Evolutionary conservation across 306 rosid species (phyloP).

Genomic region (Inga leiocalycina): DNA sequence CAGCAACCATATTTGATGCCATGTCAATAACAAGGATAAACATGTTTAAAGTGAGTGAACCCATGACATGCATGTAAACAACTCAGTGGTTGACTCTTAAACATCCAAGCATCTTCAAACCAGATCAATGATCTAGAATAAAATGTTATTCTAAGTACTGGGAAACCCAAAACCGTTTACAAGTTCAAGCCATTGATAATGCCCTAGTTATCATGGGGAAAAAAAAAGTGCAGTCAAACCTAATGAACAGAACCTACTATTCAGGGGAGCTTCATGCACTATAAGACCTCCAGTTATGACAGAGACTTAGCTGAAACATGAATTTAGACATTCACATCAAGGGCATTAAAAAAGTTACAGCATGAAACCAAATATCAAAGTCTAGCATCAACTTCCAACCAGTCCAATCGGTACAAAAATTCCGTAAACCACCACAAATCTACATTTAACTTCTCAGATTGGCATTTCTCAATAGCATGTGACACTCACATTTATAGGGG

Average conservation of each 20-base stretch:
- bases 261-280: background rate
- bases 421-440: background rate
- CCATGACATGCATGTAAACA: slow-evolving; percentile 23
- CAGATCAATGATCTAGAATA: slow-evolving; percentile 5
- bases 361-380: background rate
- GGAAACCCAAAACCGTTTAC: background rate
- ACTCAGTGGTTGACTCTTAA: background rate
- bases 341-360: background rate
- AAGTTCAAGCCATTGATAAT: background rate
- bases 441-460: background rate
- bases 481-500: background rate
- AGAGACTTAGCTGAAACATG: slow-evolving; percentile 15
- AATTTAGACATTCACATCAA: background rate
- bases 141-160: slow-evolving; percentile 1
- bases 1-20: slow-evolving; percentile 33
- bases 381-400: slow-evolving; percentile 1
- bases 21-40: slow-evolving; percentile 19
- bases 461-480: background rate
- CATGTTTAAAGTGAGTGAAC: slow-evolving; percentile 3
- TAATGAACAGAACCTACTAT: slow-evolving; percentile 5
- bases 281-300: background rate
- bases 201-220: background rate
- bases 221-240: background rate
- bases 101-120: background rate
- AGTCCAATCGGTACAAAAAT: background rate